Evolutionary conservation across 2,329 filamentous ascomycete species (phyloP).

Genomic region (Colletotrichum trifolii): DNA sequence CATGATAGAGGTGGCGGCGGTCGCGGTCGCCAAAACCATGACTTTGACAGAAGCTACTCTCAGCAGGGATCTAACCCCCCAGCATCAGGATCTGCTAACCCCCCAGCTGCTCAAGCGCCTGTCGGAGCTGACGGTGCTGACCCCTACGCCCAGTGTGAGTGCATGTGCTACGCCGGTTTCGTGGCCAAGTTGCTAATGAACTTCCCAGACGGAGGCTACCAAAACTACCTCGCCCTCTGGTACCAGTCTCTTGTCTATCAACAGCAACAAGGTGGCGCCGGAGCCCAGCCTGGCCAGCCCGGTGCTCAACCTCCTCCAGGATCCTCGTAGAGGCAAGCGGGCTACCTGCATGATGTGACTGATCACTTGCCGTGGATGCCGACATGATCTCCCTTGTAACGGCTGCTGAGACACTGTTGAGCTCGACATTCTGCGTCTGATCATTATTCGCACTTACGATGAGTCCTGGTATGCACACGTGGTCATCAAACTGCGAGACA

Average conservation of each 20-base stretch:
- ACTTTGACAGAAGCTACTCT: constrained; percentile 65
- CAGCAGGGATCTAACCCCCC: constrained; percentile 56
- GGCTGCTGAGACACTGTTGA: too few species aligned
- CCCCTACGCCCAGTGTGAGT: constrained; percentile 80
- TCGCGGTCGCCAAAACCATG: constrained; percentile 59
- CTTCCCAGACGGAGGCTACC: constrained; percentile 78
- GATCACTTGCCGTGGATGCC: constrained; percentile 37
- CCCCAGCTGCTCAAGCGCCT: constrained; percentile 54
- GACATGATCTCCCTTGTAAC: constrained; percentile 37
- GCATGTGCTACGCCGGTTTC: not conserved
- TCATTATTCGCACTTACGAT: too few species aligned
- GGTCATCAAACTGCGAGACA: too few species aligned
- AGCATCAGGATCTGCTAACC: constrained; percentile 50
- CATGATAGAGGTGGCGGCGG: constrained; percentile 54
- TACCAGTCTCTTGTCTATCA: constrained; percentile 73
- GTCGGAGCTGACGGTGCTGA: constrained; percentile 66
- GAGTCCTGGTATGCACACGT: too few species aligned
- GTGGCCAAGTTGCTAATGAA: constrained; percentile 38
- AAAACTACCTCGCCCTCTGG: constrained; percentile 84
- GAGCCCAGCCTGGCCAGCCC: constrained; percentile 41
- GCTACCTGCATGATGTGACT: constrained; percentile 37
- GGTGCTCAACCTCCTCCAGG: constrained; percentile 34
- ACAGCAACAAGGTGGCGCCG: constrained; percentile 50
- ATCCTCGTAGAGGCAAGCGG: constrained; percentile 33
- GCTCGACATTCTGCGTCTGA: too few species aligned